These are phyloP conservation scores for Eruca vesicaria DNA, from an alignment of 441 rosid species.

Conservation along the genomic window DNA sequence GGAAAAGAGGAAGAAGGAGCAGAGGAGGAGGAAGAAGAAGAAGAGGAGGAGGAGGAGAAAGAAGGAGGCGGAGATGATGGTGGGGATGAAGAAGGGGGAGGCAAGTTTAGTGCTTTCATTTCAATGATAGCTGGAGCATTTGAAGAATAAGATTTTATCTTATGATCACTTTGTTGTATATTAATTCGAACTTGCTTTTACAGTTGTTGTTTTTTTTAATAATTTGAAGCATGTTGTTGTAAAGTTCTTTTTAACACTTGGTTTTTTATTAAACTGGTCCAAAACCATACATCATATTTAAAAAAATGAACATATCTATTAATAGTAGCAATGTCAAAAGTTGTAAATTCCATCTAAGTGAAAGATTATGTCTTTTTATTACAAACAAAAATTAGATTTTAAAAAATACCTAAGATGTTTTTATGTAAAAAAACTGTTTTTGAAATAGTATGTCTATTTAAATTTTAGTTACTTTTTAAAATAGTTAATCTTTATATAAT, in stretches of 20 bases:
- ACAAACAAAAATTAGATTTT: too few species aligned
- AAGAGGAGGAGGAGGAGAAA: conserved; percentile 9
- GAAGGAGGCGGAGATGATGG: conserved; percentile 14
- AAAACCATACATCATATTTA: not conserved
- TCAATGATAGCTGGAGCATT: conserved; percentile 8
- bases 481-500: too few species aligned
- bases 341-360: too few species aligned
- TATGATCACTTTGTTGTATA: not conserved
- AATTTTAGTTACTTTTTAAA: too few species aligned
- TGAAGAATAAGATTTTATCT: conserved; percentile 3
- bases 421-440: too few species aligned
- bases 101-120: conserved; percentile 31
- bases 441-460: too few species aligned
- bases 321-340: too few species aligned
- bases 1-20: not conserved
- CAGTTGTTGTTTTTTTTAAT: not conserved
- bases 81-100: conserved; percentile 27
- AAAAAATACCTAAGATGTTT: too few species aligned
- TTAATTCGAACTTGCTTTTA: not conserved
- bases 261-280: not conserved
- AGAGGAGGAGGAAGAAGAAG: conserved; percentile 1
- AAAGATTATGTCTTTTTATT: too few species aligned
- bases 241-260: not conserved
- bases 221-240: not conserved
- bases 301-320: too few species aligned